phyloP scores from a whole-genome alignment of 352 stramenopile species.

The Globisporangium acanthophoron region DNA sequence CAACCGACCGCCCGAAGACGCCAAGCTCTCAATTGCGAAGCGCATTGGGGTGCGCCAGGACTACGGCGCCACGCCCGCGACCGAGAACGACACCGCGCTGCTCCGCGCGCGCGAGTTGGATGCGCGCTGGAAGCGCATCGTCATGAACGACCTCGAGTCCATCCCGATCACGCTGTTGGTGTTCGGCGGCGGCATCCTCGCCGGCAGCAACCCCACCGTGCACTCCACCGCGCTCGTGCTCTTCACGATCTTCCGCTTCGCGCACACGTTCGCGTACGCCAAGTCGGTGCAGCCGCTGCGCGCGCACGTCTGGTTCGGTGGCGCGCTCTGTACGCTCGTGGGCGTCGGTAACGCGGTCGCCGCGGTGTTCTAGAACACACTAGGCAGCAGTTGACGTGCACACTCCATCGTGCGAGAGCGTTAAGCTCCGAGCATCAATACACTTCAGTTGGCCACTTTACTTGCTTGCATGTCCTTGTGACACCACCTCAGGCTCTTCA shows the following conservation, averaged over 20 bases:
- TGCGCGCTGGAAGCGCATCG: conserved; percentile 40
- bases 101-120: conserved; percentile 21
- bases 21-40: too few relatives aligned
- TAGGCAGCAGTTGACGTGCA: too few relatives aligned
- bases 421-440: too few relatives aligned
- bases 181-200: conserved; percentile 40
- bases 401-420: too few relatives aligned
- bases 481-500: too few relatives aligned
- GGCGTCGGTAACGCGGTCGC: background rate
- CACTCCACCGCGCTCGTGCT: conserved; percentile 24
- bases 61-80: too few relatives aligned
- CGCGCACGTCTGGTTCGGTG: conserved; percentile 8
- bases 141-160: conserved; percentile 55
- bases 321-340: conserved; percentile 6
- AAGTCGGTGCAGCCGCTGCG: conserved; percentile 26
- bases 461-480: too few relatives aligned
- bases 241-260: conserved; percentile 32
- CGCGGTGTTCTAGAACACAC: too few relatives aligned
- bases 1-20: too few relatives aligned
- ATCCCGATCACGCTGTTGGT: conserved; percentile 51
- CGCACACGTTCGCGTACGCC: conserved; percentile 34
- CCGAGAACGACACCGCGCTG: too few relatives aligned
- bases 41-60: too few relatives aligned
- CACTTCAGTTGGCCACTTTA: too few relatives aligned
- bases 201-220: conserved; percentile 27